Base-by-base conservation (phyloP, 352 stramenopile species). In the Phytophthora crassamura region DNA sequence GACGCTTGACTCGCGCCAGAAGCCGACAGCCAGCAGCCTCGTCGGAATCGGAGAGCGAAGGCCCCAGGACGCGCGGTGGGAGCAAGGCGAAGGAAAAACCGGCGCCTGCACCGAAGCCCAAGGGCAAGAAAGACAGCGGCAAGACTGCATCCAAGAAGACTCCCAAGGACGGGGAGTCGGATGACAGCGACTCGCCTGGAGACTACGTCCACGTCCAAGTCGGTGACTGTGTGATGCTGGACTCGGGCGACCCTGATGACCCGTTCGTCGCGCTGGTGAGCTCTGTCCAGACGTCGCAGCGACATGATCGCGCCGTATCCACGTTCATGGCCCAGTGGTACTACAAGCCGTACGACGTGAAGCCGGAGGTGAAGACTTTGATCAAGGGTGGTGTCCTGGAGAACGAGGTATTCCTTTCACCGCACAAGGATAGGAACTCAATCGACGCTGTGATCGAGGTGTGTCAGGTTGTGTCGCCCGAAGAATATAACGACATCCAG, bases 291-390 rank as follows among this genome's bases (percentile, higher is more conserved):
- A 80, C 75, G 1, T 90, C 84, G 18, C 77, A 84, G 49, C 77
- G 78, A 12, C 65, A 74, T 42, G 58, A 79, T 8, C 80, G 78
- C 41, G 59, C 61, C 20, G 69, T 84, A 28, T 74, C 55, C 4
- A 78, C 68, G 15, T 95, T 95, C 59, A 91, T 86, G 34, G 87
- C 82, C 22, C 83, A 93, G 63, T 95, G 87, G 87, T 95, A 92
- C 49, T 95, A 93, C 64, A 93, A 93, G 53, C 81, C 83, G 0
- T 81, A 91, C 7, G 87, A 95, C 47, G 72, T 95, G 15, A 71
- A 73, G 5, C 64, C 87, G 0, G 78, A 93, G 41, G 84, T 91
- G 25, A 78, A 84, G n/a, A 68, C 61, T 4, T 73, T 70, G 42
- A 85, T 95, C 18, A 67, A 74, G 15, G 83, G 82, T 30, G 84